phyloP scores from a whole-genome alignment of 768 basidiomycete genomes.

The Leccinum aurantiacum region DNA sequence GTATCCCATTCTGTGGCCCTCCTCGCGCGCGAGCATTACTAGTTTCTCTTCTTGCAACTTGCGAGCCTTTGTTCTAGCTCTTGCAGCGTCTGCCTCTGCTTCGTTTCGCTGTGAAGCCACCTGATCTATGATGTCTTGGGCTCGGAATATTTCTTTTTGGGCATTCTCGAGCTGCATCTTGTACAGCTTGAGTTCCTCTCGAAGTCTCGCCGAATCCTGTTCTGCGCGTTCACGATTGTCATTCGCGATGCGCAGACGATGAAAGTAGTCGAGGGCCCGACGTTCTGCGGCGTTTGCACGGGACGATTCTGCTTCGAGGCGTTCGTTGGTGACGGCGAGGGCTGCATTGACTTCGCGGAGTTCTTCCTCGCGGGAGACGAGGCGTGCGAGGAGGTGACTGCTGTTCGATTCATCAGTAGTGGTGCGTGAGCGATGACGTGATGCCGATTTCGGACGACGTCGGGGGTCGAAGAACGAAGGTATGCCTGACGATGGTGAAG shows the following conservation, averaged over 20 bases:
- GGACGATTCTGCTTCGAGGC: slow-evolving; percentile 41
- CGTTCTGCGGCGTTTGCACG: slow-evolving; percentile 47
- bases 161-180: slow-evolving; percentile 46
- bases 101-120: slow-evolving; percentile 42
- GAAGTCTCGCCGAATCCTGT: slow-evolving; percentile 36
- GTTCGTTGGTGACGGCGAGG: slow-evolving; percentile 27
- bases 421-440: slow-evolving; percentile 28
- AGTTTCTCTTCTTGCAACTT: slow-evolving; percentile 43
- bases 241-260: slow-evolving; percentile 40
- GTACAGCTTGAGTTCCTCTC: slow-evolving; percentile 47
- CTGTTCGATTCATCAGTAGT: slow-evolving; percentile 30
- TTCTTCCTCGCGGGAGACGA: slow-evolving; percentile 32
- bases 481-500: slow-evolving; percentile 25
- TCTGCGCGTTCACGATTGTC: slow-evolving; percentile 40
- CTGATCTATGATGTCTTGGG: slow-evolving; percentile 43
- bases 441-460: slow-evolving; percentile 28
- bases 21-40: slow-evolving; percentile 42
- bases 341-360: slow-evolving; percentile 32
- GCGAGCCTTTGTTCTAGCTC: slow-evolving; percentile 45
- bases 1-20: slow-evolving; percentile 43
- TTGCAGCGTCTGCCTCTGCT: slow-evolving; percentile 47
- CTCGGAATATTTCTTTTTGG: slow-evolving; percentile 43
- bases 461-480: slow-evolving; percentile 19
- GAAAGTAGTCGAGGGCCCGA: slow-evolving; percentile 47
- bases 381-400: slow-evolving; percentile 32